Percentiles rank a stretch among this genome's conserved stretches.
phyloP scores from a whole-genome alignment of 768 basidiomycete species.

The Calvatia gigantea region DNA sequence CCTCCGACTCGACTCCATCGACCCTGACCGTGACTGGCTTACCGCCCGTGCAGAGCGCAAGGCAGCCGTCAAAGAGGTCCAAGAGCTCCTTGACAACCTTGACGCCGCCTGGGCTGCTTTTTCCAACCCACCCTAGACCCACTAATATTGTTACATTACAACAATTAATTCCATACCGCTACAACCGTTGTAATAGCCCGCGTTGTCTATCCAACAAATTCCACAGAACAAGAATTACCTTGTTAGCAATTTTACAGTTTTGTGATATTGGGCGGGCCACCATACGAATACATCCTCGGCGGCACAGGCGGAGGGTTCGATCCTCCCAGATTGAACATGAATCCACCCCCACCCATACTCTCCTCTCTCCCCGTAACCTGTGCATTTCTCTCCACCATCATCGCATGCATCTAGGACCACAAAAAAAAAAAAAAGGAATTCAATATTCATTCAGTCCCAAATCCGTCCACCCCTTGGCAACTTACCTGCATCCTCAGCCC shows the following conservation, averaged over 20 bases:
- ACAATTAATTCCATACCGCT: neutral
- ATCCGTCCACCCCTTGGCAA: neutral
- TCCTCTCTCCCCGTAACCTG: conserved; percentile 45
- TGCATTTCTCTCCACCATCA: conserved; percentile 76
- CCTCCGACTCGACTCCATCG: conserved; percentile 80
- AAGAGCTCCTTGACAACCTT: conserved; percentile 74
- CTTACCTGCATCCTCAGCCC: conserved; percentile 76
- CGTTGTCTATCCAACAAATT: neutral
- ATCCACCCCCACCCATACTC: conserved; percentile 16
- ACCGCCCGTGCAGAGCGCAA: conserved; percentile 80
- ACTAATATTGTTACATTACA: conserved; percentile 22
- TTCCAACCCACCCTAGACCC: conserved; percentile 23
- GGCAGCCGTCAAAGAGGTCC: conserved; percentile 82
- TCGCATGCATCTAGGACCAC: conserved; percentile 39
- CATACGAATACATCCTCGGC: conserved; percentile 12
- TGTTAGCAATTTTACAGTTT: conserved; percentile 14
- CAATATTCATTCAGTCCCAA: neutral
- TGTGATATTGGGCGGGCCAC: conserved; percentile 15
- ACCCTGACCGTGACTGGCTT: conserved; percentile 71
- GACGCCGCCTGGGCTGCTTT: conserved; percentile 63
- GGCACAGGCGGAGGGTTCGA: conserved; percentile 7
- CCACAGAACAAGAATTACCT: neutral
- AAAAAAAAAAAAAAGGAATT: neutral
- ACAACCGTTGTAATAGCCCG: neutral
- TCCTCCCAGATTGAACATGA: neutral